phyloP scores from a whole-genome alignment of 768 basidiomycete species.

The Termitomyces sp. region DNA sequence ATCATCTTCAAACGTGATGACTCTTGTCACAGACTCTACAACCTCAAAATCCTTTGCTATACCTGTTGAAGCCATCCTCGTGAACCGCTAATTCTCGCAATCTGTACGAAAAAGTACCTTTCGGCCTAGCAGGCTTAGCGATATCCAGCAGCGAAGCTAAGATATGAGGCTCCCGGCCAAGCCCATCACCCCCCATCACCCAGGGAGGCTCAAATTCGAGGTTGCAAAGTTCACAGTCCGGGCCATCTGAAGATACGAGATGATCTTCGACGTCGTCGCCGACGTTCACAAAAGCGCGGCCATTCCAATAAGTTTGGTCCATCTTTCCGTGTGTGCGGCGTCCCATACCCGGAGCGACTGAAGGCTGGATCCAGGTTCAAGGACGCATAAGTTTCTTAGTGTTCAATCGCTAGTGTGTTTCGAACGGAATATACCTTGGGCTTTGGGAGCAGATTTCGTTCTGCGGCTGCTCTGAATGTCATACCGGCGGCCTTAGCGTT shows the following conservation, averaged over 20 bases:
- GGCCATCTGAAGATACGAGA: neutral
- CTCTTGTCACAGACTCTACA: neutral
- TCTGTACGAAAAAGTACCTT: neutral
- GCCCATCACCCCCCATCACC: neutral
- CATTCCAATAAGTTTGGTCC: conserved; percentile 3
- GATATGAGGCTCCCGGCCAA: neutral
- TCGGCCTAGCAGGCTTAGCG: neutral
- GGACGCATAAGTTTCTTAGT: no score
- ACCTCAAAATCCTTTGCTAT: neutral
- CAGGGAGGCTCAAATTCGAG: neutral
- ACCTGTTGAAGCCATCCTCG: no score
- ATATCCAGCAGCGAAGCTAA: neutral
- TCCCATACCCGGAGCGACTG: conserved; percentile 5
- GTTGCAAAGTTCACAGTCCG: neutral
- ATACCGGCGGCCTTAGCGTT: conserved; percentile 5
- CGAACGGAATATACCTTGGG: conserved; percentile 2
- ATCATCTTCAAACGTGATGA: neutral
- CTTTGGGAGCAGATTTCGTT: conserved; percentile 1
- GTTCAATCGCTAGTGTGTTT: no score
- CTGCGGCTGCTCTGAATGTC: conserved; percentile 5
- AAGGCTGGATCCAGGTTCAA: neutral
- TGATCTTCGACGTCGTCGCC: neutral
- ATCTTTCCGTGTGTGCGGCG: conserved; percentile 9
- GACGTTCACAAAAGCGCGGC: neutral
- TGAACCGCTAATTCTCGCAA: no score